These are phyloP conservation scores for Sesbania bispinosa DNA, from an alignment of 306 rosid species.

Conservation along the genomic window DNA sequence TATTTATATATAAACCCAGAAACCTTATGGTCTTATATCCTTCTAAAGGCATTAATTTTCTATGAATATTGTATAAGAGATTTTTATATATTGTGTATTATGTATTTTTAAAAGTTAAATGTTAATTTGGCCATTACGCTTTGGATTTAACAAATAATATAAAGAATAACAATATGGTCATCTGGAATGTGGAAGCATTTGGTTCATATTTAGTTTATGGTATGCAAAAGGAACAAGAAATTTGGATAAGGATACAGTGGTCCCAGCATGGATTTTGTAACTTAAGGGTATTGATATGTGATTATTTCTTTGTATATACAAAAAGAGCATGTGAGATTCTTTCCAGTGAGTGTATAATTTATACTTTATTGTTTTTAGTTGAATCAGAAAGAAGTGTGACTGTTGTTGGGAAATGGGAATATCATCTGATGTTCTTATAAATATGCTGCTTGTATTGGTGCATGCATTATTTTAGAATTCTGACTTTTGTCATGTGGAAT, in stretches of 20 bases:
- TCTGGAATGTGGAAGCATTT: not conserved
- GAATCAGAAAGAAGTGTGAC: not conserved
- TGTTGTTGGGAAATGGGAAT: not conserved
- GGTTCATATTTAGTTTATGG: not conserved
- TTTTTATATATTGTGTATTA: not conserved
- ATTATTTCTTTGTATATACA: not conserved
- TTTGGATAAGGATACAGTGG: not conserved
- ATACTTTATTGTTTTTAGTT: not conserved
- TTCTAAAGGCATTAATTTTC: not conserved
- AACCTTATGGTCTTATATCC: not conserved
- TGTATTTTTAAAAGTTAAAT: not conserved
- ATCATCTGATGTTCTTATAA: not conserved
- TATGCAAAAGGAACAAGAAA: not conserved
- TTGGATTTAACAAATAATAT: not conserved
- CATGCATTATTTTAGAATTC: conserved; percentile 1
- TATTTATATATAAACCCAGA: not conserved
- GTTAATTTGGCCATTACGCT: not conserved
- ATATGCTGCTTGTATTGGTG: conserved; percentile 2
- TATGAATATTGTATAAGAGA: not conserved
- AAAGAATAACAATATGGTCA: not conserved
- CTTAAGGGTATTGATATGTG: not conserved
- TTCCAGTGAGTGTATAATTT: not conserved
- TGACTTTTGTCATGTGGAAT: not conserved
- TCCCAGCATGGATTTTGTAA: conserved; percentile 12
- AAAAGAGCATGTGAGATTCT: not conserved